phyloP scores from a whole-genome alignment of 1,139 yeast species.

The Suhomyces bolitotheri region DNA sequence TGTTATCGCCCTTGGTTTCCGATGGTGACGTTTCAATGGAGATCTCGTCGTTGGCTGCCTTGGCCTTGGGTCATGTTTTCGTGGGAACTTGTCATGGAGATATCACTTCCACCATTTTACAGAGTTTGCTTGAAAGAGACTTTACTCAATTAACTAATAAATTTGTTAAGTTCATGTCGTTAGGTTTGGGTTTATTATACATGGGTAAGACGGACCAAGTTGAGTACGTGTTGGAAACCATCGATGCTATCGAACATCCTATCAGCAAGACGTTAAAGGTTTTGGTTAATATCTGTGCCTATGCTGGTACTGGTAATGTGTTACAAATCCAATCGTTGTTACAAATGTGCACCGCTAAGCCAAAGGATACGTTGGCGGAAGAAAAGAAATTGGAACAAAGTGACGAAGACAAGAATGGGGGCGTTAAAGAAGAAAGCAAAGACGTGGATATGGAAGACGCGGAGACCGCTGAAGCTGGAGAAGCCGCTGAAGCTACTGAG shows the following conservation, averaged over 20 bases:
- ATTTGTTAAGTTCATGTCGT: slow-evolving; percentile 87
- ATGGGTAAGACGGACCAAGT: slow-evolving; percentile 95
- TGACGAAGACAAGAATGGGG: slow-evolving; percentile 35
- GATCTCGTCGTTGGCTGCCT: slow-evolving; percentile 80
- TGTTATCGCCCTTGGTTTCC: slow-evolving; percentile 84
- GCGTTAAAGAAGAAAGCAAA: slow-evolving; percentile 17
- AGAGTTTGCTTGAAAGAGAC: slow-evolving; percentile 85
- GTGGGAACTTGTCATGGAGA: slow-evolving; percentile 97
- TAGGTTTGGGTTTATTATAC: slow-evolving; percentile 88
- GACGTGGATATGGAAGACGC: slow-evolving; percentile 23
- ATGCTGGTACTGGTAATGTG: slow-evolving; percentile 98
- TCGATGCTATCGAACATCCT: slow-evolving; percentile 95
- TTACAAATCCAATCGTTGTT: slow-evolving; percentile 88
- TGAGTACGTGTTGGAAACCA: slow-evolving; percentile 91
- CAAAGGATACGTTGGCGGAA: slow-evolving; percentile 35
- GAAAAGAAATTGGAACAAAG: slow-evolving; percentile 39
- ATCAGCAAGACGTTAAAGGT: slow-evolving; percentile 87
- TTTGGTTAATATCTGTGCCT: slow-evolving; percentile 88
- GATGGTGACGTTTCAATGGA: slow-evolving; percentile 76
- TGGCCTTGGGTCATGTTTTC: slow-evolving; percentile 90
- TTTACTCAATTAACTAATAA: slow-evolving; percentile 74
- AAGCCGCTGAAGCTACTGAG: not conserved
- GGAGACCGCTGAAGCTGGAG: slow-evolving; percentile 34
- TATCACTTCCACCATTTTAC: slow-evolving; percentile 84
- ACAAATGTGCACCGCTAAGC: slow-evolving; percentile 78